Evolutionary conservation across 495 filamentous ascomycete genomes (phyloP).

Genomic region (Hyaloscypha bicolor): DNA sequence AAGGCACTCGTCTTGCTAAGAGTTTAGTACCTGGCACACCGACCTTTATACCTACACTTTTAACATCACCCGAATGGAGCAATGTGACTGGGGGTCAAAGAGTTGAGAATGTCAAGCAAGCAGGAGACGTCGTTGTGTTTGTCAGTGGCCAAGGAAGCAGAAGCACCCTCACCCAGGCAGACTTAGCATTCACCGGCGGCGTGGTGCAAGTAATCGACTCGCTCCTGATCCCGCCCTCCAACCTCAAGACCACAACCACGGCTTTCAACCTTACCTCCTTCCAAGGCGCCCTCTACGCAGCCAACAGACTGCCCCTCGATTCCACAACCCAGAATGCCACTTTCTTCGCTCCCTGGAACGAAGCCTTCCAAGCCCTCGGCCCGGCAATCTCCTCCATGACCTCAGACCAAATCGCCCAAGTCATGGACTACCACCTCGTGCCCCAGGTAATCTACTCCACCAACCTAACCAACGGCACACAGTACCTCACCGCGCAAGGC

Average conservation of each 20-base stretch:
- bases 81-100: constrained; percentile 42
- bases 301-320: constrained; percentile 46
- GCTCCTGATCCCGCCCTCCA: constrained; percentile 56
- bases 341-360: constrained; percentile 63
- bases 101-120: constrained; percentile 36
- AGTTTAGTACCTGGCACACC: constrained; percentile 46
- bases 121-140: constrained; percentile 41
- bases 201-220: constrained; percentile 67
- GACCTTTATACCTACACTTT: constrained; percentile 56
- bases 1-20: constrained; percentile 50
- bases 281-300: constrained; percentile 53
- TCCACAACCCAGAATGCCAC: constrained; percentile 53
- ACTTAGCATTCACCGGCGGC: constrained; percentile 64
- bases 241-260: constrained; percentile 49
- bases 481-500: constrained; percentile 46
- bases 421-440: constrained; percentile 64
- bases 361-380: constrained; percentile 62
- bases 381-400: constrained; percentile 50
- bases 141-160: constrained; percentile 40
- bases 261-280: constrained; percentile 58
- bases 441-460: constrained; percentile 55
- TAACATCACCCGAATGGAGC: constrained; percentile 52
- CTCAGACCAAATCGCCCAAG: constrained; percentile 44
- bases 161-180: constrained; percentile 37
- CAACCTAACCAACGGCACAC: constrained; percentile 43